Conservation (phyloP, 140 eudicot species). For the Senecio squalidus region DNA sequence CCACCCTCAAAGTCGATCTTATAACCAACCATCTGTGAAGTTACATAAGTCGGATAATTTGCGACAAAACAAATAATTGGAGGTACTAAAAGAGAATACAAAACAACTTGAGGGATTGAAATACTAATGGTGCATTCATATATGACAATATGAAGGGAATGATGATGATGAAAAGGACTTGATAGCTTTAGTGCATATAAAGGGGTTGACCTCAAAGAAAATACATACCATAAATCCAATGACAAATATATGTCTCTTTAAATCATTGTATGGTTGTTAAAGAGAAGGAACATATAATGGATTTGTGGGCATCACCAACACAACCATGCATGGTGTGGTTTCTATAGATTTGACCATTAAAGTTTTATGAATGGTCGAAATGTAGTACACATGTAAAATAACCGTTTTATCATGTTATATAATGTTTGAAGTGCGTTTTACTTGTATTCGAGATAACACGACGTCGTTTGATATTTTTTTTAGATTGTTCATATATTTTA, state of each 20-base stretch:
- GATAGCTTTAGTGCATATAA: constrained; percentile 13
- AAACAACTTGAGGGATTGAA: constrained; percentile 2
- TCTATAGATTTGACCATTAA: constrained; percentile 19
- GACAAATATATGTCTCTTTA: constrained; percentile 8
- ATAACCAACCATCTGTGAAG: background rate
- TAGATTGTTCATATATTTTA: too few relatives aligned
- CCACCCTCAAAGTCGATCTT: too few relatives aligned
- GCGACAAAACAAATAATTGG: background rate
- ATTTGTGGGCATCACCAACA: constrained; percentile 25
- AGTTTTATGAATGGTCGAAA: constrained; percentile 11
- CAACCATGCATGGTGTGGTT: constrained; percentile 25
- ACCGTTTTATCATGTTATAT: background rate
- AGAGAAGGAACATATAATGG: constrained; percentile 23
- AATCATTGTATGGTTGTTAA: constrained; percentile 23
- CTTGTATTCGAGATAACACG: too few relatives aligned
- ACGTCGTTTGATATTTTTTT: too few relatives aligned
- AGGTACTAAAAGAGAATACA: constrained; percentile 10
- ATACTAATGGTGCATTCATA: constrained; percentile 9
- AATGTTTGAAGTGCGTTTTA: background rate
- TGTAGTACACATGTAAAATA: constrained; percentile 9
- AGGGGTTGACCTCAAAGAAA: constrained; percentile 26
- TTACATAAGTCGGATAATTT: background rate
- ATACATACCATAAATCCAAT: constrained; percentile 8
- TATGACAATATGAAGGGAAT: constrained; percentile 20
- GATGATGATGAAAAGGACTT: constrained; percentile 25